A percentile compares a stretch with the other conserved stretches of the same genome.
Conservation (phyloP, 2,329 filamentous ascomycete species). For the Arthrobotrys iridis region DNA sequence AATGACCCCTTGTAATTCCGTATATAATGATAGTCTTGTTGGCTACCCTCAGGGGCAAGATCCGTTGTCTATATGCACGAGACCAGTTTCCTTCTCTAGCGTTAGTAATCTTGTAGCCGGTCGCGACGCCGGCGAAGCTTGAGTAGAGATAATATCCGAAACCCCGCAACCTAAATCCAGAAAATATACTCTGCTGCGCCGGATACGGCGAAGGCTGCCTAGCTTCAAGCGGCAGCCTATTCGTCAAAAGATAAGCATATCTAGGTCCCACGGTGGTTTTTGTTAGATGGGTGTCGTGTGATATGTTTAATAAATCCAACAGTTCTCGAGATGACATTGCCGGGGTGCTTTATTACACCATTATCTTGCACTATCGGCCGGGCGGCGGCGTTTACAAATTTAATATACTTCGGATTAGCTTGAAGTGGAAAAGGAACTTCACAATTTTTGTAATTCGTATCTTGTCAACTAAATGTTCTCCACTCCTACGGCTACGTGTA, state of each 20-base stretch:
- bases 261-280: not conserved
- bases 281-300: conserved; percentile 10
- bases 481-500: no score
- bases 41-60: not conserved
- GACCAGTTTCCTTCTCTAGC: not conserved
- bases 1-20: not conserved
- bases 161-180: not conserved
- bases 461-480: no score
- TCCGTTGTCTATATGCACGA: not conserved
- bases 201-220: not conserved
- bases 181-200: not conserved
- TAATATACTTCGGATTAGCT: not conserved
- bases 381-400: not conserved
- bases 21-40: not conserved
- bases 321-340: not conserved
- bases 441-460: no score
- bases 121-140: not conserved
- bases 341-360: not conserved
- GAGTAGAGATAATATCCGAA: not conserved
- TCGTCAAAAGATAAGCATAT: conserved; percentile 23
- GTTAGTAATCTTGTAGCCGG: not conserved
- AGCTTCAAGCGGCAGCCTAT: conserved; percentile 6
- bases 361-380: not conserved
- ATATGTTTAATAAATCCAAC: conserved; percentile 8
- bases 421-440: no score